Base-by-base conservation (phyloP, 345 rosid species). In the Hibiscus trionum region DNA sequence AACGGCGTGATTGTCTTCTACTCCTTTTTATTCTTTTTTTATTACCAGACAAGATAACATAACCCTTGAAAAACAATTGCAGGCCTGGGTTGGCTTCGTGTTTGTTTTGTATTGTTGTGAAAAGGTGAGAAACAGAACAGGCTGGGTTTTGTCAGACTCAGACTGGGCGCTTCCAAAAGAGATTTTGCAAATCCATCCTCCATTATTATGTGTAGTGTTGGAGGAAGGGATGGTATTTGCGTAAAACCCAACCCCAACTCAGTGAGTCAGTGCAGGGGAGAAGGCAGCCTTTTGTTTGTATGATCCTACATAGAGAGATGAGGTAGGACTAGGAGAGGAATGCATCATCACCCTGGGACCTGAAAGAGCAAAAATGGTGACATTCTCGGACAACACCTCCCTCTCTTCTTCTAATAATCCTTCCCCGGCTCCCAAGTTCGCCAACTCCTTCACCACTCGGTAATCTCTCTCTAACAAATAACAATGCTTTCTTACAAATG, bases 401-500 rank as follows among this genome's bases (percentile, higher is more conserved):
- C 63, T 77, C 49, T 77, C 82, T 58, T 73, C 79, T 37, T 65
- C 83, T 21, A 78, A 71, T 21, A 78, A 70, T 66, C 82, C 75
- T 77, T 82, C 85, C 21, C 84, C 83, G 0, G 72, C 77, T 66
- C 66, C 80, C 31, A 80, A 71, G 69, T 83, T 81, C 80, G 74
- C 77, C 74, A 78, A 73, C 66, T 70, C 81, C 66, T 86, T 83
- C 84, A 75, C 88, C 69, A 87, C 90, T 67, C 79, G 88, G 91
- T 89, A 78, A 58, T n/a, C 69, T 63, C 70, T 8, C 10, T 39
- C 42, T 6, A 37, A 37, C 42, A 37, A 7, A 39, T 39, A 39
- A 39, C 10, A 39, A 39, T 8, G 44, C 44, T 39, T 39, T 1
- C 11, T 39, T 39, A 7, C 44, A 39, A 39, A 39, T 39, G 44